phyloP scores from a whole-genome alignment of 2,329 filamentous ascomycete species.

The Nemania sp. region DNA sequence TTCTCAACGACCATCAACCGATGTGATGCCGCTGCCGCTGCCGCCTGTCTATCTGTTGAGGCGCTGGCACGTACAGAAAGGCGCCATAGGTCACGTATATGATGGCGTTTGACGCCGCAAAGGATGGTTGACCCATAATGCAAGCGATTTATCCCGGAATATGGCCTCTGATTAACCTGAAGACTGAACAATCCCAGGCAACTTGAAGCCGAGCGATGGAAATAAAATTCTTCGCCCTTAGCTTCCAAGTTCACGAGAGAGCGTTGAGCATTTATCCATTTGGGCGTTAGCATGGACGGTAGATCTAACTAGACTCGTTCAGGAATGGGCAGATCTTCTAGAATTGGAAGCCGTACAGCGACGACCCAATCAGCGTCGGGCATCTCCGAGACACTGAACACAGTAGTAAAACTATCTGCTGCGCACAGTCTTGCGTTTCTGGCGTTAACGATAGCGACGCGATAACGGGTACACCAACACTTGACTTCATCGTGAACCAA shows the following conservation, averaged over 20 bases:
- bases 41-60: too few relatives aligned
- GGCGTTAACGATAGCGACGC: too few relatives aligned
- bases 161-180: neutral
- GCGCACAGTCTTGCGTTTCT: too few relatives aligned
- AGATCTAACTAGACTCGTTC: too few relatives aligned
- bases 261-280: conserved; percentile 6
- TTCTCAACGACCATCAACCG: neutral
- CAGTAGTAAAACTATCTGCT: too few relatives aligned
- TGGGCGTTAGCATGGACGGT: conserved; percentile 3
- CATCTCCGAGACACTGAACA: too few relatives aligned
- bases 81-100: conserved; percentile 78
- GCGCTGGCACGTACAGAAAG: conserved; percentile 65
- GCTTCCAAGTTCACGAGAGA: conserved; percentile 1
- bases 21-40: conserved; percentile 6
- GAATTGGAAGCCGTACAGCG: too few relatives aligned
- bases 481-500: too few relatives aligned
- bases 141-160: too few relatives aligned
- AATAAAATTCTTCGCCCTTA: conserved; percentile 16
- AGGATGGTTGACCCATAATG: conserved; percentile 75
- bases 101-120: conserved; percentile 77
- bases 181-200: neutral
- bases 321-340: neutral
- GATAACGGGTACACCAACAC: too few relatives aligned
- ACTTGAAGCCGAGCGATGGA: neutral
- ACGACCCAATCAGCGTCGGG: too few relatives aligned